Conservation (phyloP, 2,329 filamentous ascomycete species). For the Chrysoporthe cubensis region DNA sequence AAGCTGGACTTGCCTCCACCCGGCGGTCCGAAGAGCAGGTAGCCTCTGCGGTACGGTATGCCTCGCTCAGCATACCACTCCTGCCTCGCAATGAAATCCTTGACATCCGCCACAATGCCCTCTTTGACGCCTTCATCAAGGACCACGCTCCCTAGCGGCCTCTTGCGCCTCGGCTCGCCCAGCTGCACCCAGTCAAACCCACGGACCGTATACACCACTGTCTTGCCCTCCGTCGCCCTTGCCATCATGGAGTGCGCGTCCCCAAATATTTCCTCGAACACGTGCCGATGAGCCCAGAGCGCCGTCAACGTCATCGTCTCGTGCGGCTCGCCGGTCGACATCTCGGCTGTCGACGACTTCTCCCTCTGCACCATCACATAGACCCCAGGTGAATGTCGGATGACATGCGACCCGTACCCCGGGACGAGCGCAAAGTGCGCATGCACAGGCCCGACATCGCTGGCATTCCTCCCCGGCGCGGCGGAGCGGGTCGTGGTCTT, state of each 20-base stretch:
- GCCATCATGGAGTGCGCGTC: conserved; percentile 83
- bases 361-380: conserved; percentile 88
- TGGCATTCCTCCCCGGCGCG: conserved; percentile 65
- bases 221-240: conserved; percentile 87
- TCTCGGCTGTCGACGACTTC: conserved; percentile 81
- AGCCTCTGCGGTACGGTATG: conserved; percentile 88
- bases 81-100: conserved; percentile 77
- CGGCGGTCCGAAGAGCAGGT: conserved; percentile 85
- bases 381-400: conserved; percentile 78
- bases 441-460: conserved; percentile 68
- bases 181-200: conserved; percentile 85
- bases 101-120: conserved; percentile 76
- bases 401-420: conserved; percentile 84
- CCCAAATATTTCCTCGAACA: conserved; percentile 87
- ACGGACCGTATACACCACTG: conserved; percentile 84
- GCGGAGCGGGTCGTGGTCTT: conserved; percentile 53
- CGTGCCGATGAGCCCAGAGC: conserved; percentile 82
- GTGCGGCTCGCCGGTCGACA: conserved; percentile 84
- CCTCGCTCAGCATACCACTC: conserved; percentile 95
- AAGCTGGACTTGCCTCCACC: conserved; percentile 95
- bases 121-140: conserved; percentile 84
- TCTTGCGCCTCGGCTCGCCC: conserved; percentile 82
- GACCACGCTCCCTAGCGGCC: conserved; percentile 86
- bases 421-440: conserved; percentile 89
- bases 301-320: conserved; percentile 93